Percentiles rank a stretch among this genome's conserved stretches.
phyloP scores from a whole-genome alignment of 768 basidiomycete genomes.

The Xerocomellus dryophilus region DNA sequence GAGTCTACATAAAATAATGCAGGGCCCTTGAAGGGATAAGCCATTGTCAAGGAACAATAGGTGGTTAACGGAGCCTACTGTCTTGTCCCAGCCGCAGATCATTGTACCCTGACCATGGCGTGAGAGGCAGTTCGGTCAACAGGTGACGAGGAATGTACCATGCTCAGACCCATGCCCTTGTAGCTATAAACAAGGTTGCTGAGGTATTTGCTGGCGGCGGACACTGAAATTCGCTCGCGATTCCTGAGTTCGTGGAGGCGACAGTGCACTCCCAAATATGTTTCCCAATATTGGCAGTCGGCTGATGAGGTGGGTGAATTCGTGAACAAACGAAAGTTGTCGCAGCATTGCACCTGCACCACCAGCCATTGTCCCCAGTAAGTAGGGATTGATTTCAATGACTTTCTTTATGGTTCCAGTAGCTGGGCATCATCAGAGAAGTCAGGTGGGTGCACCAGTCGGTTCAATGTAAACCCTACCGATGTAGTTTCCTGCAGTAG shows the following conservation, averaged over 20 bases:
- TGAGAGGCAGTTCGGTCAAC: conserved; percentile 4
- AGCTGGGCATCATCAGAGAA: conserved; percentile 45
- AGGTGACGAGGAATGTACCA: conserved; percentile 55
- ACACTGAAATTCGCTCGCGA: conserved; percentile 95
- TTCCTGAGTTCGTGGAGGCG: conserved; percentile 95
- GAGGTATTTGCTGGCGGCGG: conserved; percentile 97
- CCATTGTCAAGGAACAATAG: neutral
- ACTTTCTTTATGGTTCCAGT: conserved; percentile 99
- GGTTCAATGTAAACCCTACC: conserved; percentile 48
- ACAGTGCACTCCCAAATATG: conserved; percentile 97
- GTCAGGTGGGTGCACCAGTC: neutral
- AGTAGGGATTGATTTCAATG: conserved; percentile 98
- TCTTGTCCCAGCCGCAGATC: conserved; percentile 99
- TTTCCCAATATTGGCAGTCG: conserved; percentile 98
- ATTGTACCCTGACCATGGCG: conserved; percentile 76
- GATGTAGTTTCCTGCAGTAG: conserved; percentile 95
- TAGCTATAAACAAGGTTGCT: conserved; percentile 97
- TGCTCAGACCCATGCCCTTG: conserved; percentile 98
- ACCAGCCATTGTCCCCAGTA: conserved; percentile 99
- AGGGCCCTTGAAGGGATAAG: conserved; percentile 59
- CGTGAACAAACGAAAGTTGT: neutral
- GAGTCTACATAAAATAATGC: conserved; percentile 97
- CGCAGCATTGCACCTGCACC: conserved; percentile 71
- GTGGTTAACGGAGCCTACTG: conserved; percentile 47
- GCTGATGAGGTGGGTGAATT: conserved; percentile 43